Percentiles rank a stretch among this genome's conserved stretches.
Conservation (phyloP, 805 yeast genomes). For the Debaryomyces castellii region DNA sequence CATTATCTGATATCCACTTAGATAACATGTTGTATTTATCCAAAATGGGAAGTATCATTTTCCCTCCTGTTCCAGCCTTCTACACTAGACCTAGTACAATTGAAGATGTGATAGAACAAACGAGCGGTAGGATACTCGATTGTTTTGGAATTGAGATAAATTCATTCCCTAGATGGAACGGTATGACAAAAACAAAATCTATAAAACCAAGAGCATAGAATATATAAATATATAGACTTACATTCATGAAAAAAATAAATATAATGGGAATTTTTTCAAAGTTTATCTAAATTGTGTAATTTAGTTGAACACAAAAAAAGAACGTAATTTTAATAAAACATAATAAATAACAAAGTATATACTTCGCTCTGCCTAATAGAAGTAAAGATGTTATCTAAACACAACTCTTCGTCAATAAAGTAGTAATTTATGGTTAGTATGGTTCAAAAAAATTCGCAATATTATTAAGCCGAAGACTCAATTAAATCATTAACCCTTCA, state of each 20-base stretch:
- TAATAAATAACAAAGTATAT: too few species aligned
- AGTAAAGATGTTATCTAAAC: too few species aligned
- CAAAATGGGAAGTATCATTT: conserved; percentile 17
- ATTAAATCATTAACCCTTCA: too few species aligned
- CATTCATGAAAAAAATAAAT: not conserved
- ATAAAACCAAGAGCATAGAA: not conserved
- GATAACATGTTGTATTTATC: conserved; percentile 22
- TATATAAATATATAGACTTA: not conserved
- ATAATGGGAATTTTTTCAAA: not conserved
- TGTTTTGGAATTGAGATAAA: conserved; percentile 20
- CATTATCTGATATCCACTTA: conserved; percentile 23
- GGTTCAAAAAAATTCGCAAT: too few species aligned
- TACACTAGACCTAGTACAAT: conserved; percentile 21
- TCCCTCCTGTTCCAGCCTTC: conserved; percentile 25
- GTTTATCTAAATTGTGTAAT: too few species aligned
- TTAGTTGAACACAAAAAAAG: too few species aligned
- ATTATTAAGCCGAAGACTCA: too few species aligned
- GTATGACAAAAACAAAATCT: conserved; percentile 8
- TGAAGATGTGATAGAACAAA: conserved; percentile 24
- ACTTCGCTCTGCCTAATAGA: too few species aligned
- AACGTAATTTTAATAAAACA: too few species aligned
- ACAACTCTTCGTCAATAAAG: too few species aligned
- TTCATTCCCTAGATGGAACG: conserved; percentile 24
- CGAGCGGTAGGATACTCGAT: conserved; percentile 21
- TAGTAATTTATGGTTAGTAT: too few species aligned